A percentile compares a stretch with the other conserved stretches of the same genome.
Evolutionary conservation across 2,329 filamentous ascomycete genomes (phyloP).

Genomic region (Verticillium tricorpus): DNA sequence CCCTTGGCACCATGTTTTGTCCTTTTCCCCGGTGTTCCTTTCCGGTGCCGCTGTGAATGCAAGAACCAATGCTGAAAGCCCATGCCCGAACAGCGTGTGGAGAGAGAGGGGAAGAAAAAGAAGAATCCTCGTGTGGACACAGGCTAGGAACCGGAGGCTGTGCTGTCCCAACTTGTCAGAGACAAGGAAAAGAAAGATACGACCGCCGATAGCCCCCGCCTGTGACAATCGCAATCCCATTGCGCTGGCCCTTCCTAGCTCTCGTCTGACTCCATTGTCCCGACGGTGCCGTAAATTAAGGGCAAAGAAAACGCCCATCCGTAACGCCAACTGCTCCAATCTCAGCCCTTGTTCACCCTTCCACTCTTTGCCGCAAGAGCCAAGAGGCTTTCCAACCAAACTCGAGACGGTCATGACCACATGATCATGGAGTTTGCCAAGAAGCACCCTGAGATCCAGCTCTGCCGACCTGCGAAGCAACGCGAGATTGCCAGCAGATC

Average conservation of each 20-base stretch:
- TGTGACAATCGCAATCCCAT: not conserved
- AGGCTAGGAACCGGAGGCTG: not conserved
- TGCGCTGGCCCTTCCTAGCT: not conserved
- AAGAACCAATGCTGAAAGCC: not conserved
- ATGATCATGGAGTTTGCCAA: not conserved
- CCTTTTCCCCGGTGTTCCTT: not conserved
- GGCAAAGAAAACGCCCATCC: not conserved
- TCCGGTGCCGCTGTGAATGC: not conserved
- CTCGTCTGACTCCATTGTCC: not conserved
- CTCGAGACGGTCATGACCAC: constrained; percentile 1
- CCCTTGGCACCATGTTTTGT: not conserved
- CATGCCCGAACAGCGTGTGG: not conserved
- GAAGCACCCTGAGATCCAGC: not conserved
- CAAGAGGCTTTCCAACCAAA: constrained; percentile 11
- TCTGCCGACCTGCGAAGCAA: not conserved
- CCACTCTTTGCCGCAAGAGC: not conserved
- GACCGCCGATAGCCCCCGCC: not conserved
- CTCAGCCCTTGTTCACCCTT: not conserved
- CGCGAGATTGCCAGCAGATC: not conserved
- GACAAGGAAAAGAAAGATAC: not conserved
- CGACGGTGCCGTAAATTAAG: not conserved
- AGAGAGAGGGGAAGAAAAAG: not conserved
- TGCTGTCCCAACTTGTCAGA: not conserved
- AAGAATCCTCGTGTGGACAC: not conserved
- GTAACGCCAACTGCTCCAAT: not conserved